Base-by-base conservation (phyloP, 2,329 filamentous ascomycete species). In the Immersiporthe knoxdaviesiana region DNA sequence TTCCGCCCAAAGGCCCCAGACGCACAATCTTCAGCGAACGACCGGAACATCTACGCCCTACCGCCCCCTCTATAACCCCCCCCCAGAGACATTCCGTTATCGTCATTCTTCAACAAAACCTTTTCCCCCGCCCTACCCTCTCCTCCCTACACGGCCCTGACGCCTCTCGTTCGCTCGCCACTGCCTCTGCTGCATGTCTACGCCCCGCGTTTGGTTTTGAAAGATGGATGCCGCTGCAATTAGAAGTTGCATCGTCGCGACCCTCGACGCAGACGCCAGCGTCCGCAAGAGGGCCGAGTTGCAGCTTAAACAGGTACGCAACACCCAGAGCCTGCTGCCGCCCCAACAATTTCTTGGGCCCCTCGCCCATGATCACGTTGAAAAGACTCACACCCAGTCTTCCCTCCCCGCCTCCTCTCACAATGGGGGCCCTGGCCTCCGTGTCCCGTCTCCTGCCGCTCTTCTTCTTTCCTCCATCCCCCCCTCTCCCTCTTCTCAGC, bases 281-380 rank as follows among this genome's bases (percentile, higher is more conserved):
- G 88, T 88, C 79, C 88, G 92, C 81, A 88, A 91, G 78, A 87
- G 90, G 80, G 91, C 92, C 79, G 92, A 96, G 84, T 82, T 91
- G 75, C 91, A 95, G 81, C 86, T 96, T 76, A 94, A 94, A 85
- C 87, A 90, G 84, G 92, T 95, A 85, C 79, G 89, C 77, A 35
- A 35, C 74, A 60, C 65, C 65, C 64, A 68, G 24, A 11, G 41
- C 3, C 39, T 63, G 50, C n/a, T 47, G 59, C 35, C 52, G 30
- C 24, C 27, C 71, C 64, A 41, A 65, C 56, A 24, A n/a, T 32
- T 54, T 27, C 54, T 35, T 21, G n/a, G n/a, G n/a, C 11, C 16
- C 44, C n/a, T 14, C 35, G 5, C 12, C 21, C n/a, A 11, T 30
- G 16, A 35, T 24, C 54, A 58, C 30, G 11, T 7, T 58, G 11